phyloP scores from a whole-genome alignment of 192 early-diverging fungal species.

The Phycomyces nitens region DNA sequence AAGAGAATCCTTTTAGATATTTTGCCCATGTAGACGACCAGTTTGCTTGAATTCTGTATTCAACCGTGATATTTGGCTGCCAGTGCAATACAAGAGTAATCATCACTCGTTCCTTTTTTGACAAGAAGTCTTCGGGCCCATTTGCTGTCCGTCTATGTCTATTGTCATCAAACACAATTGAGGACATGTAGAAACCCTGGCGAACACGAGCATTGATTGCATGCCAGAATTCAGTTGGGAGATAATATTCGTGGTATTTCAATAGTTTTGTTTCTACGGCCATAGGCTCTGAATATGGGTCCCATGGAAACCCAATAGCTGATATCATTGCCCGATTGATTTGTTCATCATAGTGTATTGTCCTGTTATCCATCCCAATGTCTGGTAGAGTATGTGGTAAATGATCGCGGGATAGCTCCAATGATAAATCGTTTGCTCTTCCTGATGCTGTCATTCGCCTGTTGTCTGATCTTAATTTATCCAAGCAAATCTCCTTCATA shows the following conservation, averaged over 20 bases:
- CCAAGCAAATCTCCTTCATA: conserved; percentile 40
- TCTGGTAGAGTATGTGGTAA: not conserved
- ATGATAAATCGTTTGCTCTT: conserved; percentile 38
- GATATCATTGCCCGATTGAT: conserved; percentile 35
- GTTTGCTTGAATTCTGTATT: conserved; percentile 63
- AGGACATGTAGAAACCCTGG: conserved; percentile 68
- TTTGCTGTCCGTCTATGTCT: conserved; percentile 23
- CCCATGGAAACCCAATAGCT: conserved; percentile 59
- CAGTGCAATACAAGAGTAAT: conserved; percentile 66
- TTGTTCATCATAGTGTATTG: not conserved
- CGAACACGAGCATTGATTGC: conserved; percentile 62
- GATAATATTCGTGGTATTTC: conserved; percentile 62
- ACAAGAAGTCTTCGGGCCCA: not conserved
- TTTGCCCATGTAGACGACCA: conserved; percentile 17
- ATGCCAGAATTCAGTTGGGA: conserved; percentile 56
- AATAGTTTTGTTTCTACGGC: conserved; percentile 57
- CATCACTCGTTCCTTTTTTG: conserved; percentile 49
- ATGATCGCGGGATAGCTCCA: conserved; percentile 3
- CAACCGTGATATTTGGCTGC: conserved; percentile 72
- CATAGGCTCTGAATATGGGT: conserved; percentile 55
- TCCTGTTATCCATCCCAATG: not conserved
- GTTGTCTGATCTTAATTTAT: conserved; percentile 28
- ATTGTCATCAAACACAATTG: conserved; percentile 45
- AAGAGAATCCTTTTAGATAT: not conserved
- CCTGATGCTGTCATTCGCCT: conserved; percentile 18